Evolutionary conservation across 2,329 filamentous ascomycete species (phyloP), one percentile per base, ranked within the genome.

Genomic region (Trichoderma koningii): DNA sequence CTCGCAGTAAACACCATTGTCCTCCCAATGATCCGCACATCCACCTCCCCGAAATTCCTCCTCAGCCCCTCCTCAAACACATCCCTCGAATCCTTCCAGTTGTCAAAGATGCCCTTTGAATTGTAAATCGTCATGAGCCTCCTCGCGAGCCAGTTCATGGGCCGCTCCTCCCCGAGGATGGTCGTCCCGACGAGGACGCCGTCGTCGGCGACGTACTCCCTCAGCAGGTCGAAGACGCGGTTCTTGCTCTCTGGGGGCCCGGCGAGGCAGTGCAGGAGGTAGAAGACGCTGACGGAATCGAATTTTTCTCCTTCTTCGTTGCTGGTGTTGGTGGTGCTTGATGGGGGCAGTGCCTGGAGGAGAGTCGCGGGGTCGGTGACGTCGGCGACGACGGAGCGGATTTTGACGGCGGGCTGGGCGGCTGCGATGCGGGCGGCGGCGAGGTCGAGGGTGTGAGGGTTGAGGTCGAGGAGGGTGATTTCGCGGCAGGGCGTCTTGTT

Each of bases 381-480:
- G 66, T 82, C 76, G 59, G 76, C 78, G 34, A 75, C 66, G 19
- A 79, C 69, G 15, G 69, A 71, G 15, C 68, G 48, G 42, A 78
- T 69, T 70, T 66, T 30, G 44, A 68, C 7, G 30, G 30, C 30
- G 30, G 30, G 69, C 57, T 66, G 53, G 28, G 30, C 48, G 12
- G 41, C 42, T 66, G 68, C 45, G 70, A 53, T 60, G 50, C 63
- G 59, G 3, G 48, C 17, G n/a, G 59, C 47, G 3, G 61, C 57
- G 12, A 38, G 19, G 3, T 65, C 59, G 1, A 82, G 73, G 1
- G 76, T 70, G 50, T 73, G 70, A 1, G 67, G 65, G 55, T 75
- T 79, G 21, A 78, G 66, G 69, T 80, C 79, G 48, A 76, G 69
- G 12, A 80, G 71, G 1, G 75, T 74, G 3, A 80, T 67, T 5